phyloP scores from a whole-genome alignment of 257 asterid species.

The Paulownia fortunei region DNA sequence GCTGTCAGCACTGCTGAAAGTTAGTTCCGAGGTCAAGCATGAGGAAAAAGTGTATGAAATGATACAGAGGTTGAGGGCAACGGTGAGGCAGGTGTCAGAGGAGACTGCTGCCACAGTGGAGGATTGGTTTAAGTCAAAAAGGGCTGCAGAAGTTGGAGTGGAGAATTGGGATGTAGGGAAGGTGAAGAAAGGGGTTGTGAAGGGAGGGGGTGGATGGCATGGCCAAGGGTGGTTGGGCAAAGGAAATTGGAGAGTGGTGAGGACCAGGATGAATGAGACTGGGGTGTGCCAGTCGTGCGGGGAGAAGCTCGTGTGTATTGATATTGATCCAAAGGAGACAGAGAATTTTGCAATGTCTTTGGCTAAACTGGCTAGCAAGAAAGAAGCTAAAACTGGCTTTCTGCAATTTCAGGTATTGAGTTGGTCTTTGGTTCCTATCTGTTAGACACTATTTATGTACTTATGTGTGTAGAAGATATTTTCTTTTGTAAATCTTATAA shows the following conservation, averaged over 20 bases:
- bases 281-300: slow-evolving; percentile 73
- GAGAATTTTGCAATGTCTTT: slow-evolving; percentile 69
- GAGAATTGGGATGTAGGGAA: slow-evolving; percentile 66
- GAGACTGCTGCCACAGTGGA: slow-evolving; percentile 64
- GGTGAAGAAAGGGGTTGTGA: slow-evolving; percentile 63
- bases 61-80: slow-evolving; percentile 73
- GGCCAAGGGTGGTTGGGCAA: slow-evolving; percentile 89
- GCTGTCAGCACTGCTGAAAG: slow-evolving; percentile 66
- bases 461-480: background rate
- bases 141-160: slow-evolving; percentile 61
- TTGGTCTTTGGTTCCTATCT: slow-evolving; percentile 4
- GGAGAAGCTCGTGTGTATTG: slow-evolving; percentile 78
- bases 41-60: slow-evolving; percentile 71
- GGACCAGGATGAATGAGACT: slow-evolving; percentile 49
- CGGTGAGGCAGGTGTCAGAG: slow-evolving; percentile 79
- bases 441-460: background rate
- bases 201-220: slow-evolving; percentile 97
- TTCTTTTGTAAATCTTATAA: background rate
- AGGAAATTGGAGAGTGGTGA: slow-evolving; percentile 75
- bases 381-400: slow-evolving; percentile 60
- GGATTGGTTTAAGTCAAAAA: slow-evolving; percentile 72
- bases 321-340: slow-evolving; percentile 81
- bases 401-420: slow-evolving; percentile 64
- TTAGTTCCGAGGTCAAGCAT: slow-evolving; percentile 54
- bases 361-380: slow-evolving; percentile 66